Evolutionary conservation across 164 flowering plant genomes (phyloP), one percentile per base, ranked within the genome.

Genomic region (Cinnamomum micranthum): DNA sequence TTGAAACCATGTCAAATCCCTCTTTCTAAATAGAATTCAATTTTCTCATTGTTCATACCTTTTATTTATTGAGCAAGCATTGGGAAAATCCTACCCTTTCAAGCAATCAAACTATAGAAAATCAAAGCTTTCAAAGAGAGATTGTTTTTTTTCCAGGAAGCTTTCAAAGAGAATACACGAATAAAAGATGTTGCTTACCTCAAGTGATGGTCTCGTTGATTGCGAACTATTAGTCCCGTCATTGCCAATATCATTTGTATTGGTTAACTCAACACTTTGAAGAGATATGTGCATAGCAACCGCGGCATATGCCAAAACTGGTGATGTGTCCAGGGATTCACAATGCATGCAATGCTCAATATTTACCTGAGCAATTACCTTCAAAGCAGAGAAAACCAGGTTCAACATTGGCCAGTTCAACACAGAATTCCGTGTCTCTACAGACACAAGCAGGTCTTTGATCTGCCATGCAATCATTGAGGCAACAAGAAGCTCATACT

Each of bases 381-480:
- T 89, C 68, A 96, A 76, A 64, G 97, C 82, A 60, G 74, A 75
- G 73, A 87, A 87, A 76, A 80, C 80, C 20, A 69, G n/a, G 71
- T 82, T 88, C 23, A 87, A 28, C 71, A 31, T 19, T 69, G 85
- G 79, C 77, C 91, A 88, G 24, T 75, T 75, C 20, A 94, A 69
- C 6, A 92, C 41, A 63, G 87, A 89, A 69, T 79, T 84, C 51
- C 92, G 80, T 68, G 87, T 73, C 59, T 86, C 80, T 41, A 82
- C 86, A 73, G 78, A 77, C 33, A 74, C n/a, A 74, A 96, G 87
- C 81, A 94, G 70, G 33, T 96, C 97, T 80, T 85, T 90, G 50
- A 96, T 85, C 86, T 96, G 98, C 98, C 98, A 96, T 52, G 95
- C 85, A 63, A 90, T 73, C 69, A 91, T 97, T 51, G 82, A 85